These are phyloP conservation scores for Solanum acaule DNA, from an alignment of 257 asterid genomes.

Conservation along the genomic window DNA sequence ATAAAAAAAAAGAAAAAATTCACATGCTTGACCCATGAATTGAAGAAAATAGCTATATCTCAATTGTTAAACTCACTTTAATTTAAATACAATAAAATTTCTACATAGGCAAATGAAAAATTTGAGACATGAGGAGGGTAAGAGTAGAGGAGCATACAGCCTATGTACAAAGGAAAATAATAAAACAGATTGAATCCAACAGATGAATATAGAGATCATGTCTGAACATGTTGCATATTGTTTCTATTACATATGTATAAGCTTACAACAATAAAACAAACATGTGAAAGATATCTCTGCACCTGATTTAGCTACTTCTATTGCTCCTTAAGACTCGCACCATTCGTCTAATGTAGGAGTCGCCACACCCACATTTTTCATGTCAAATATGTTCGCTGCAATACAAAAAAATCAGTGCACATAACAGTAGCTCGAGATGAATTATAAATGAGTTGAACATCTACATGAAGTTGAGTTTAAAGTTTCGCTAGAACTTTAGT, in stretches of 20 bases:
- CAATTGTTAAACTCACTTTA: background rate
- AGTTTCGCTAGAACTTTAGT: background rate
- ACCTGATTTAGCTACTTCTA: background rate
- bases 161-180: background rate
- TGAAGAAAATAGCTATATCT: background rate
- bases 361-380: conserved; percentile 61
- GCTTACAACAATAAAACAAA: background rate
- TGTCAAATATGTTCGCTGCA: conserved; percentile 61
- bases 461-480: background rate
- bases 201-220: background rate
- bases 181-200: background rate
- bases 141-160: background rate
- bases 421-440: background rate
- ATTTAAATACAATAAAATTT: background rate
- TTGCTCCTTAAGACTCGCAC: conserved; percentile 13
- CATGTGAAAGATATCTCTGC: background rate
- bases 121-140: background rate
- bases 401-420: background rate
- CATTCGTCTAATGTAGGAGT: conserved; percentile 64
- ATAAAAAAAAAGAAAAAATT: too few relatives aligned
- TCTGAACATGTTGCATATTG: background rate
- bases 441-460: background rate
- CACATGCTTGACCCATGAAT: background rate
- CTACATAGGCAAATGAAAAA: background rate
- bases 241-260: background rate